Conservation (phyloP, 257 asterid genomes). For the Solanum tarapatanum region DNA sequence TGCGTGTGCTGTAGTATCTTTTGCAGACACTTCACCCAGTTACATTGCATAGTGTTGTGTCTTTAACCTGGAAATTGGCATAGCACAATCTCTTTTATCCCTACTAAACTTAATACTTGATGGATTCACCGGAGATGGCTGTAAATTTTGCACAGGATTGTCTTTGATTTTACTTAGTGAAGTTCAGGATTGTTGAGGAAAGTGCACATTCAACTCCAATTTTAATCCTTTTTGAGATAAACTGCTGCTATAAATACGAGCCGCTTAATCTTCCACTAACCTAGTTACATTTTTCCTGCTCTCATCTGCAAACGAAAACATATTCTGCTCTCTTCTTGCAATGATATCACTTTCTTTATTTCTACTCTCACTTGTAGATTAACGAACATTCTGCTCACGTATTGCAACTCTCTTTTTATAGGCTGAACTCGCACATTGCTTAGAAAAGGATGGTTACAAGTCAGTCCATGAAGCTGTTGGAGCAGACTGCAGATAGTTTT, state of each 20-base stretch:
- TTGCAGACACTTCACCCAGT: background rate
- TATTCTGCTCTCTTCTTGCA: background rate
- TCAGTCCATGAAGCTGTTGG: constrained; percentile 77
- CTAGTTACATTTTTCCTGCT: background rate
- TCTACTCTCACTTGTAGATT: background rate
- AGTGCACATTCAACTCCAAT: background rate
- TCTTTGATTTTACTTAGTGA: background rate
- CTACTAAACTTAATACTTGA: background rate
- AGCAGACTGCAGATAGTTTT: constrained; percentile 64
- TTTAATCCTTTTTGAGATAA: background rate
- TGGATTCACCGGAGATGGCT: background rate
- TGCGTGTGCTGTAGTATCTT: background rate
- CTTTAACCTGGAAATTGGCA: background rate
- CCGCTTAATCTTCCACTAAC: background rate
- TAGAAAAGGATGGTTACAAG: constrained; percentile 81
- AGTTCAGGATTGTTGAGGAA: background rate
- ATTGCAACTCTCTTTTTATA: constrained; percentile 7
- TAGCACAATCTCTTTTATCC: background rate
- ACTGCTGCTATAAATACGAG: background rate
- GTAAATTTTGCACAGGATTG: background rate
- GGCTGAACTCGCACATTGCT: constrained; percentile 79
- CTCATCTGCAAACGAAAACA: background rate
- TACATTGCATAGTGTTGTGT: background rate
- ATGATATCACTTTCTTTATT: background rate
- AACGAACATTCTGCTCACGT: background rate